Evolutionary conservation across 495 filamentous ascomycete species (phyloP), one percentile per base, ranked within the genome.

Genomic region (Penicillium daleae): DNA sequence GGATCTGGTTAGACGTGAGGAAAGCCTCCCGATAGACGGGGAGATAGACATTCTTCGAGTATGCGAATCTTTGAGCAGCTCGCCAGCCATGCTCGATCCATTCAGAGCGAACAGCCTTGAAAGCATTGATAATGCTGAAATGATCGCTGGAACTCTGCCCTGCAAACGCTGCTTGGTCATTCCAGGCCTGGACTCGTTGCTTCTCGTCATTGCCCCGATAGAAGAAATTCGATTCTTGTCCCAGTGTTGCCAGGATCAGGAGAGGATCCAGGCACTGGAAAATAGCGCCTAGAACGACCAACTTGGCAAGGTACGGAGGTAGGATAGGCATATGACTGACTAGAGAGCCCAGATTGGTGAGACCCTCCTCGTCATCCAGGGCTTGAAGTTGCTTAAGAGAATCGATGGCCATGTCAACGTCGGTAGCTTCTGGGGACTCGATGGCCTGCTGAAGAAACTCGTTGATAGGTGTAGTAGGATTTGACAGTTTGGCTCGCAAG

Each of bases 261-360:
- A 89, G 82, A 0, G 86, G 83, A 57, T 88, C 84, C 10, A 89
- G 73, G 62, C 86, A 89, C 22, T 80, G 76, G 74, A 88, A 89
- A 24, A 87, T 82, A 44, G 85, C 71, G 9, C 85, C 85, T 10
- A 88, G 68, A 24, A 87, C 63, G 39, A 87, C 80, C 80, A 88
- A 79, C 60, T 86, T 87, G 35, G 81, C 85, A 52, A 84, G 70
- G 10, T 70, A 67, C 27, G 86, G 86, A 55, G 82, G 73, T 32
- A 86, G 70, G 8, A 42, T 33, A 9, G 78, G 76, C 52, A 88
- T 63, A 24, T 75, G 70, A 13, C 78, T 68, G 15, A 88, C 70
- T 37, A 85, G 55, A 21, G 67, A 69, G 40, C 86, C 86, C 3
- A 89, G 74, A 17, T 74, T 71, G 12, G 86, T 88, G 35, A 87